Percentiles rank a stretch among this genome's conserved stretches.
phyloP scores from a whole-genome alignment of 768 basidiomycete genomes.

The Royoungia palumana region DNA sequence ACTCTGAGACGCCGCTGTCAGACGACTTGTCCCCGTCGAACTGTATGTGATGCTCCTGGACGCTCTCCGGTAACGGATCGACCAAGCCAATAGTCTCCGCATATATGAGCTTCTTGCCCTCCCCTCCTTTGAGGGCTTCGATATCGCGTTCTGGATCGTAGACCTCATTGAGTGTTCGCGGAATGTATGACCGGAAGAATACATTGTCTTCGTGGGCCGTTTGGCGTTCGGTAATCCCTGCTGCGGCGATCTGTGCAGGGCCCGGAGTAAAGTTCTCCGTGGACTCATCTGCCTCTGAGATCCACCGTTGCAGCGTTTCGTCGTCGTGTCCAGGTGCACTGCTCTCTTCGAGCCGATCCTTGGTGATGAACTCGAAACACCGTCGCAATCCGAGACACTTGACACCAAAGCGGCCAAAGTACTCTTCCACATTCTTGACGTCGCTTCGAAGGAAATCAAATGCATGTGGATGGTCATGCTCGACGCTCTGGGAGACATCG shows the following conservation, averaged over 20 bases:
- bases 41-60: conserved; percentile 12
- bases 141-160: conserved; percentile 94
- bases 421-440: conserved; percentile 90
- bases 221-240: conserved; percentile 11
- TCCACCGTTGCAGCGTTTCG: conserved; percentile 44
- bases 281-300: conserved; percentile 37
- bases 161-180: conserved; percentile 86
- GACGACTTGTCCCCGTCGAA: conserved; percentile 18
- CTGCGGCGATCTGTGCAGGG: conserved; percentile 8
- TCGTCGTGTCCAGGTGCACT: conserved; percentile 27
- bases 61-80: conserved; percentile 25
- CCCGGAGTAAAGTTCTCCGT: conserved; percentile 11
- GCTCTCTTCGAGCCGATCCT: conserved; percentile 40
- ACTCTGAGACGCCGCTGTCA: conserved; percentile 24
- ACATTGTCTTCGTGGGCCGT: conserved; percentile 78
- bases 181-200: conserved; percentile 90
- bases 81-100: conserved; percentile 83
- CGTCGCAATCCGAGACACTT: conserved; percentile 72
- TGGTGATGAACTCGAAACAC: conserved; percentile 87
- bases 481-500: conserved; percentile 98
- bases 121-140: conserved; percentile 66
- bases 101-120: conserved; percentile 77
- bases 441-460: conserved; percentile 95
- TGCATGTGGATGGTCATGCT: conserved; percentile 94
- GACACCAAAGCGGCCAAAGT: conserved; percentile 76